These are phyloP conservation scores for Trichoderma semiorbis DNA, from an alignment of 2,329 filamentous ascomycete genomes.

Conservation along the genomic window DNA sequence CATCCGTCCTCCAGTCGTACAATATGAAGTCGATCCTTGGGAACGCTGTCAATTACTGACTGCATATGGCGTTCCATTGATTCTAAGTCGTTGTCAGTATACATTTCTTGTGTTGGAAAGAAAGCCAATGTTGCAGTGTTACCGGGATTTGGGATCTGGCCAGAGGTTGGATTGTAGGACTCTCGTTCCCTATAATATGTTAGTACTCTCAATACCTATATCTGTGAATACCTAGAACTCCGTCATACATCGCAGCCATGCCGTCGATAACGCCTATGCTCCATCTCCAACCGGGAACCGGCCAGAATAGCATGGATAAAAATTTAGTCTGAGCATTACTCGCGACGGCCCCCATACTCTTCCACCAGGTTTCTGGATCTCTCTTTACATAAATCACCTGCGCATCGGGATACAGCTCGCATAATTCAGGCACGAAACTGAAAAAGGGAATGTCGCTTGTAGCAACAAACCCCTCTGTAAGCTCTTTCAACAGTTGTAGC, in stretches of 20 bases:
- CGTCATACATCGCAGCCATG: background rate
- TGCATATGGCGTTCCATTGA: background rate
- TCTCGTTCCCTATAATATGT: background rate
- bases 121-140: background rate
- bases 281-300: background rate
- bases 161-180: background rate
- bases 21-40: slow-evolving; percentile 10
- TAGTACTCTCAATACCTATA: background rate
- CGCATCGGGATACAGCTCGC: slow-evolving; percentile 46
- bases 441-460: slow-evolving; percentile 43
- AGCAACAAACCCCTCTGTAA: slow-evolving; percentile 42
- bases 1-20: slow-evolving; percentile 24
- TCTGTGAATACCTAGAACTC: background rate
- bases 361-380: slow-evolving; percentile 36
- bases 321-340: background rate
- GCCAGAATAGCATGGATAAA: background rate
- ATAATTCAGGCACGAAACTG: slow-evolving; percentile 41
- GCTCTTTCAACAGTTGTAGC: slow-evolving; percentile 31
- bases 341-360: slow-evolving; percentile 26
- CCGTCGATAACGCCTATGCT: background rate
- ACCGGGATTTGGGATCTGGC: background rate
- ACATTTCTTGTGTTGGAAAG: background rate
- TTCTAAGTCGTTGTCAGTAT: background rate
- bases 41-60: slow-evolving; percentile 16
- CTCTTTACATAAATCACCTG: slow-evolving; percentile 41